Evolutionary conservation across 495 filamentous ascomycete species (phyloP), one percentile per base, ranked within the genome.

Genomic region (Podospora sp.): DNA sequence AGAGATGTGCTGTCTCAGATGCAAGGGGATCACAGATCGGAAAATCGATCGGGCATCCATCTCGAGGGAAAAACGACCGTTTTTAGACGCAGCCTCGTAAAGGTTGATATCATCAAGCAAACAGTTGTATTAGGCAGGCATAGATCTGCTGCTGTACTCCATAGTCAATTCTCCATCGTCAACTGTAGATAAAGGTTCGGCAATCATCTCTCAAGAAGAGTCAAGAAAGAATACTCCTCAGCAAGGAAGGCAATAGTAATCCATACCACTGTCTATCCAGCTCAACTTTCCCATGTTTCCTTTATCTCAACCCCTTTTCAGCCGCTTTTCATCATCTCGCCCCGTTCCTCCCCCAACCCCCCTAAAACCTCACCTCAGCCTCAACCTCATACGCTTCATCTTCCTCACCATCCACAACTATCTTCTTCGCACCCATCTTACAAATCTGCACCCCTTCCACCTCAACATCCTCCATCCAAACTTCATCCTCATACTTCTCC

Each of bases 381-480:
- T 79, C 85, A 51, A 84, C 82, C 62, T 84, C 82, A 68, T 86
- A 88, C 65, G 70, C 77, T 74, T 75, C 78, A 65, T 80, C 80
- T 68, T 72, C 78, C 63, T 84, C 75, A n/a, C 70, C 71, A 16
- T 61, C 72, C n/a, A 70, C 76, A 14, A 81, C 70, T 21, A 84
- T 72, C 71, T 85, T 86, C 81, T 86, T 88, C 50, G 91, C 90
- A 0, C 91, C 91, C 91, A 94, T 93, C 76, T 84, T 85, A 72
- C 90, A 94, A 59, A 96, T 88, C 33, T 83, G 86, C 8, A 96
- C 73, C 46, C 80, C 85, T 61, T 91, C 86, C 36, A 94, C 62
- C 20, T 76, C 78, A 20, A 91, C 80, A 61, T 86, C 79, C 62
- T 82, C 79, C 71, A 90, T 88, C 88, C 91, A 94, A 6, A 85